Base-by-base conservation (phyloP, 148 eudicot species). In the Diospyros kaki region DNA sequence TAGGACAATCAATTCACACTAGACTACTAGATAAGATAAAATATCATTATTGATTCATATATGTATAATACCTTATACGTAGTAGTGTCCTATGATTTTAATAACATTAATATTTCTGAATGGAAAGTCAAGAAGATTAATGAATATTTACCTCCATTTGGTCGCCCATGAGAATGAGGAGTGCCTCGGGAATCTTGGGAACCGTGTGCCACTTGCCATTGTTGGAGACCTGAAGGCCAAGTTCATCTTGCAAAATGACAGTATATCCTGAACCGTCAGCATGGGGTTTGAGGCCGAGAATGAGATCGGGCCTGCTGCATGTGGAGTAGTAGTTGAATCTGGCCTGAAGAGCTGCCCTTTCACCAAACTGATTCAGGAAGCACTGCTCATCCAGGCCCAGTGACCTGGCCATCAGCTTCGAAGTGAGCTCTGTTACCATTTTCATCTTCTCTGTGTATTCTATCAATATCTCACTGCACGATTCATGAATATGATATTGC, bases 251-350 rank as follows among this genome's bases (percentile, higher is more conserved):
- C 67, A 83, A 12, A 5, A 87, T 44, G 7, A 77, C 7, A 50
- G 88, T 87, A 75, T 74, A 79, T 2, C 83, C 85, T 38, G 84
- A 79, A 55, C 80, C 84, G 63, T 87, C 90, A 4, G 88, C 78
- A 71, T 87, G 90, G 6, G 90, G 69, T 64, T 81, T 85, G 9
- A 87, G 53, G 7, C 90, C 90, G 4, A 87, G 85, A 75, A 87
- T 81, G 8, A 66, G 80, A 73, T 87, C 87, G n/a, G 90, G 86
- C 69, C 77, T 74, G 67, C 64, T 81, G 58, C 86, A 83, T n/a
- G 76, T 74, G 1, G 87, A 73, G 66, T 87, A 87, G 80, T 81
- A 79, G 83, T 83, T 87, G 58, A 83, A 81, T 66, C 86, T 81
- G 6, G 83, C 83, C 5, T 65, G 51, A 59, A 85, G 38, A 15